phyloP scores from a whole-genome alignment of 202 grass and related monocot species.

The Cymbopogon flexuosus region DNA sequence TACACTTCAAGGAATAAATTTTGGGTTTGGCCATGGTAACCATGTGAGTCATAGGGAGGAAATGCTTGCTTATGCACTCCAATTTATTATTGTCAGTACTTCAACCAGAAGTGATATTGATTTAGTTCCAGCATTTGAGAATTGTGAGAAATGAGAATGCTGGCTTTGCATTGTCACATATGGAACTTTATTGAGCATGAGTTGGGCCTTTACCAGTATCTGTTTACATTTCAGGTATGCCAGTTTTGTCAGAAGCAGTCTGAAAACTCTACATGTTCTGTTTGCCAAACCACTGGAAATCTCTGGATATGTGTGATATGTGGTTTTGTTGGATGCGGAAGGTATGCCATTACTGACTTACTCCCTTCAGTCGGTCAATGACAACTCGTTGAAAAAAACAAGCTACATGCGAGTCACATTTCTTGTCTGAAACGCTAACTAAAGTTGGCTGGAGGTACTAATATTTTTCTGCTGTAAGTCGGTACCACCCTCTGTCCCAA shows the following conservation, averaged over 20 bases:
- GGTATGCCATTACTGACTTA: conserved; percentile 38
- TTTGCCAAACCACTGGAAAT: conserved; percentile 79
- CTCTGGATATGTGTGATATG: conserved; percentile 98
- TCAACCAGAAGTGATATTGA: not conserved
- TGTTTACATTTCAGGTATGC: conserved; percentile 65
- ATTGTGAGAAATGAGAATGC: not conserved
- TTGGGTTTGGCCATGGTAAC: not conserved
- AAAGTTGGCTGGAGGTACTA: not conserved
- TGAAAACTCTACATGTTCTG: conserved; percentile 83
- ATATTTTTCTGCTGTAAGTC: not conserved
- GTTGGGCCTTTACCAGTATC: not conserved
- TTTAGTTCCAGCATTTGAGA: not conserved
- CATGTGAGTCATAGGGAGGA: not conserved
- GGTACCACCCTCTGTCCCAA: too few relatives aligned
- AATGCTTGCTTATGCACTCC: not conserved
- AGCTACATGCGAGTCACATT: not conserved
- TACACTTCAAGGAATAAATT: not conserved
- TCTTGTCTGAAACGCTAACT: not conserved
- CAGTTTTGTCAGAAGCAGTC: conserved; percentile 81
- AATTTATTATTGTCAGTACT: not conserved
- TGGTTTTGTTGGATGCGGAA: conserved; percentile 97
- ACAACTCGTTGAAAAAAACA: too few relatives aligned
- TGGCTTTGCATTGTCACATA: not conserved
- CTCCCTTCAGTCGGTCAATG: not conserved
- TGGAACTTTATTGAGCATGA: not conserved